phyloP scores from a whole-genome alignment of 495 filamentous ascomycete genomes.

The Sporormia fimetaria region DNA sequence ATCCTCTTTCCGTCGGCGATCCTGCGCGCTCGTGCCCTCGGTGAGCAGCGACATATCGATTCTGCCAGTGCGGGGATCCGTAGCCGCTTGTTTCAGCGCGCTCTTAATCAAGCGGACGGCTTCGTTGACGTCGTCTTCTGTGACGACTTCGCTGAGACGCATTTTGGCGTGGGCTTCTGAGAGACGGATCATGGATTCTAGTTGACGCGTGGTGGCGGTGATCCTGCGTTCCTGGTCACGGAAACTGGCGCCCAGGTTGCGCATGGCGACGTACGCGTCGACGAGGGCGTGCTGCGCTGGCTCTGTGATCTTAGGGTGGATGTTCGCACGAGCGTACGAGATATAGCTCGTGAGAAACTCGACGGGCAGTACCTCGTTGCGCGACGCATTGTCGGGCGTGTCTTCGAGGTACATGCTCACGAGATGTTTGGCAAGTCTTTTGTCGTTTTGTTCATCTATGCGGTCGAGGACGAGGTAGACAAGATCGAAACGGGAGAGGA shows the following conservation, averaged over 20 bases:
- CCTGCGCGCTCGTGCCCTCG: constrained; percentile 76
- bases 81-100: constrained; percentile 94
- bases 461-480: constrained; percentile 94
- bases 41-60: constrained; percentile 96
- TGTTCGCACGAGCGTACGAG: constrained; percentile 82
- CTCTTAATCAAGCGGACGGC: constrained; percentile 84
- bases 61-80: constrained; percentile 76
- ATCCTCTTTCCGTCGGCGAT: constrained; percentile 68
- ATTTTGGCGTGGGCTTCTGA: constrained; percentile 96
- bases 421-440: constrained; percentile 80
- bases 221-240: constrained; percentile 88
- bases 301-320: constrained; percentile 68
- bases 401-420: constrained; percentile 97
- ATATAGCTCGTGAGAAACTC: constrained; percentile 96
- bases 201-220: constrained; percentile 88
- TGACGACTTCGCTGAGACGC: constrained; percentile 68
- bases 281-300: constrained; percentile 72
- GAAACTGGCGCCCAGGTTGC: constrained; percentile 88
- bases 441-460: constrained; percentile 77
- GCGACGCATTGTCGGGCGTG: constrained; percentile 71
- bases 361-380: constrained; percentile 70
- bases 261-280: constrained; percentile 86
- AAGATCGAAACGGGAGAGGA: constrained; percentile 90
- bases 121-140: constrained; percentile 72
- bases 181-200: constrained; percentile 95